A percentile compares a stretch with the other conserved stretches of the same genome.
Conservation (phyloP, 805 yeast species). For the Cyberlindnera petersonii region DNA sequence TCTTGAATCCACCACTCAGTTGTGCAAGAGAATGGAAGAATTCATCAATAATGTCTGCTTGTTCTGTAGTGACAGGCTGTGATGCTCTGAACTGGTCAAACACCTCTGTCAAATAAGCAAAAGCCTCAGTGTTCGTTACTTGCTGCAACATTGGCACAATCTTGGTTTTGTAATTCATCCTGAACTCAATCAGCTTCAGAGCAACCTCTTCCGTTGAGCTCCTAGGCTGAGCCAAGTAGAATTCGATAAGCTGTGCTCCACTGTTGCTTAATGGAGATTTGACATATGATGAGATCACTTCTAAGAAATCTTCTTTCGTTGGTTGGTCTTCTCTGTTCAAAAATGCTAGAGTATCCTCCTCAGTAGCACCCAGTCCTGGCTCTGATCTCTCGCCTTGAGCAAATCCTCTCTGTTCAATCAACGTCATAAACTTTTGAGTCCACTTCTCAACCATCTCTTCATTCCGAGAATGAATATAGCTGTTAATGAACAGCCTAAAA, state of each 20-base stretch:
- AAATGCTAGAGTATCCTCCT: conserved; percentile 29
- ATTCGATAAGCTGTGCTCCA: conserved; percentile 23
- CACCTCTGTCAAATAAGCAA: conserved; percentile 17
- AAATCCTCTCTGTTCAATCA: conserved; percentile 29
- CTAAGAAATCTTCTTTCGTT: conserved; percentile 25
- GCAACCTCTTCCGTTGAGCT: conserved; percentile 17
- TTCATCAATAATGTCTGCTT: conserved; percentile 20
- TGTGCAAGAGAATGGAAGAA: conserved; percentile 19
- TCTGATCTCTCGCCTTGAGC: conserved; percentile 6
- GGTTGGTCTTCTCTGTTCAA: conserved; percentile 29
- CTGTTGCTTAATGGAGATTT: conserved; percentile 3
- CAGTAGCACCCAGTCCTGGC: conserved; percentile 24
- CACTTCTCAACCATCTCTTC: conserved; percentile 31
- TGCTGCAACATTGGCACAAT: conserved; percentile 24
- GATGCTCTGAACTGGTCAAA: conserved; percentile 19
- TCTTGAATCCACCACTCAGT: conserved; percentile 15
- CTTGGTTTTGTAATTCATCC: conserved; percentile 23
- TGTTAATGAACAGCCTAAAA: conserved; percentile 32
- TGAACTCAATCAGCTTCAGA: conserved; percentile 24
- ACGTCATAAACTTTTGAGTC: conserved; percentile 28
- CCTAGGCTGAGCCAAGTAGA: conserved; percentile 23
- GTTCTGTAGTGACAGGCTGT: conserved; percentile 16
- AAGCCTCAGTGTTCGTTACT: conserved; percentile 14
- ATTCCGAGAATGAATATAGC: conserved; percentile 28
- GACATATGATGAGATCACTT: conserved; percentile 27